Evolutionary conservation across 805 yeast species (phyloP).

Genomic region (Candida coleopterorum): DNA sequence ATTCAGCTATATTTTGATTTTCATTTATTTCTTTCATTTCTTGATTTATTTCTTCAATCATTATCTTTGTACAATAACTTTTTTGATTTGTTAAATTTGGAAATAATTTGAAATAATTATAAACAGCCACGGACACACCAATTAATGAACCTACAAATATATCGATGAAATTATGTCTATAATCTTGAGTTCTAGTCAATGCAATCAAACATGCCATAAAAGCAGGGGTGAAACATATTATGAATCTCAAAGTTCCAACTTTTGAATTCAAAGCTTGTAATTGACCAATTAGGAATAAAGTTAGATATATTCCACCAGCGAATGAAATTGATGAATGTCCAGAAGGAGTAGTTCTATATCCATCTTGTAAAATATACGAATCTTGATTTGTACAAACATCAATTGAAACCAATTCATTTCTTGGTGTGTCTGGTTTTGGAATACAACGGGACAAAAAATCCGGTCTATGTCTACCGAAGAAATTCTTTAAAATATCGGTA

Average conservation of each 20-base stretch:
- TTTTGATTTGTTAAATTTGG: constrained; percentile 31
- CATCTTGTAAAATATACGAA: constrained; percentile 46
- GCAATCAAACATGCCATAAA: constrained; percentile 76
- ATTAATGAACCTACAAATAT: constrained; percentile 66
- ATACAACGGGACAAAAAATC: constrained; percentile 84
- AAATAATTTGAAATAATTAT: constrained; percentile 52
- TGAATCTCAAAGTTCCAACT: constrained; percentile 61
- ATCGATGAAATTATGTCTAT: constrained; percentile 89
- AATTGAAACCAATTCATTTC: constrained; percentile 50
- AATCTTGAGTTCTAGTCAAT: constrained; percentile 81
- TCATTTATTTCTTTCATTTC: constrained; percentile 9
- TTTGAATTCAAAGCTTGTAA: constrained; percentile 28
- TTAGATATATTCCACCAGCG: constrained; percentile 58
- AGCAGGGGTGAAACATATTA: constrained; percentile 45
- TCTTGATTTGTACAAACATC: constrained; percentile 60
- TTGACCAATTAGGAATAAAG: constrained; percentile 69
- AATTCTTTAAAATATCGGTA: constrained; percentile 73
- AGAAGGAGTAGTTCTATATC: constrained; percentile 78
- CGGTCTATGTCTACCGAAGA: constrained; percentile 89
- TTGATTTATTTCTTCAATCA: constrained; percentile 14
- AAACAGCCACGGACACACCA: constrained; percentile 58
- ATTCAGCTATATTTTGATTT: constrained; percentile 25
- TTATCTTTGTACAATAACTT: constrained; percentile 39
- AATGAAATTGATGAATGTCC: constrained; percentile 75
- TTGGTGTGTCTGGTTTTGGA: constrained; percentile 58